Evolutionary conservation across 1,139 yeast species (phyloP).

Genomic region (Meyerozyma athensensis): DNA sequence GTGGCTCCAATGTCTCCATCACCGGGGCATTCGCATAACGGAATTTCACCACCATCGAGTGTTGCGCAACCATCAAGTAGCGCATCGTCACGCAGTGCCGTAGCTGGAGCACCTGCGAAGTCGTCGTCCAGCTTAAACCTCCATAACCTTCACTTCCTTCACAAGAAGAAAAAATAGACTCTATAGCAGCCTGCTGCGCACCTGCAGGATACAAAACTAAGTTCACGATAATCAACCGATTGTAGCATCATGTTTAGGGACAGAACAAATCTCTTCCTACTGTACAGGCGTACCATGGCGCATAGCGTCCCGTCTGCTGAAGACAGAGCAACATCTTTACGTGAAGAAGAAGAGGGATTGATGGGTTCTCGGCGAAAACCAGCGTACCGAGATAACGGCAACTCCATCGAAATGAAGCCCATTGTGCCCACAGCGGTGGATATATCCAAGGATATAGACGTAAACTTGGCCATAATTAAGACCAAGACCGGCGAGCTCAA

Average conservation of each 20-base stretch:
- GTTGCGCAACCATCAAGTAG: conserved; percentile 5
- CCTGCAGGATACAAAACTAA: not conserved
- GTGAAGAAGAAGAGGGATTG: conserved; percentile 56
- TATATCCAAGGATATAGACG: conserved; percentile 68
- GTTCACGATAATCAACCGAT: not conserved
- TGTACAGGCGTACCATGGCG: conserved; percentile 70
- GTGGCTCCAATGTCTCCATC: not conserved
- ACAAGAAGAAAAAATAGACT: conserved; percentile 13
- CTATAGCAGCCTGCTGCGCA: not conserved
- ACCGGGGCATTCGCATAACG: not conserved
- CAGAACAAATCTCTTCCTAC: conserved; percentile 64
- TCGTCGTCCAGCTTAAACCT: conserved; percentile 12
- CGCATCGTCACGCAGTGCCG: conserved; percentile 3
- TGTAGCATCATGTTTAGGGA: conserved; percentile 55
- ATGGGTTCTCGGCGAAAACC: conserved; percentile 26
- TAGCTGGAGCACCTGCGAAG: conserved; percentile 4
- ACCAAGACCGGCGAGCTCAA: conserved; percentile 53
- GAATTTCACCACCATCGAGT: not conserved
- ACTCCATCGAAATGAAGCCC: conserved; percentile 42
- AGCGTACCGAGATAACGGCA: conserved; percentile 16
- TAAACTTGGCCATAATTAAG: conserved; percentile 45
- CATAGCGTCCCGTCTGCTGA: conserved; percentile 24
- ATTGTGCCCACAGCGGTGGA: conserved; percentile 80
- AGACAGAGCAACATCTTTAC: conserved; percentile 34
- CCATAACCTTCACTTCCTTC: conserved; percentile 14